These are phyloP conservation scores for Lachnellula cervina DNA, from an alignment of 2,329 filamentous ascomycete species.

Conservation along the genomic window DNA sequence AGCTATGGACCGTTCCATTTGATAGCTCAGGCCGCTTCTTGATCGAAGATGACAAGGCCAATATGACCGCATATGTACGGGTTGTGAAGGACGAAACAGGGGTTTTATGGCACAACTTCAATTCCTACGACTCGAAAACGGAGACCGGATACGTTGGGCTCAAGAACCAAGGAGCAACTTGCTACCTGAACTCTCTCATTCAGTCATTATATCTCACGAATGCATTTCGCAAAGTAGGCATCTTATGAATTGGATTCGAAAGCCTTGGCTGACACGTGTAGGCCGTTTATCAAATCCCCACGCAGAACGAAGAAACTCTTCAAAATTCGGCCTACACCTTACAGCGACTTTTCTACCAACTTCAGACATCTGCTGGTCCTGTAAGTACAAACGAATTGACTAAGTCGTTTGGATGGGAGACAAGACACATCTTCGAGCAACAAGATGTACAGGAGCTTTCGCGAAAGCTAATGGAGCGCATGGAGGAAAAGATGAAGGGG, in stretches of 20 bases:
- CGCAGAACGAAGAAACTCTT: slow-evolving; percentile 73
- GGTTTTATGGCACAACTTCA: slow-evolving; percentile 85
- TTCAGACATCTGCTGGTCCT: slow-evolving; percentile 79
- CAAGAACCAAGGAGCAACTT: slow-evolving; percentile 93
- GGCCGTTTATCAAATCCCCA: slow-evolving; percentile 97
- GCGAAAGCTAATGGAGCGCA: slow-evolving; percentile 91
- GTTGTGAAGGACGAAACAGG: slow-evolving; percentile 84
- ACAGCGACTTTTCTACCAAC: slow-evolving; percentile 88
- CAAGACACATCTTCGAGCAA: slow-evolving; percentile 95
- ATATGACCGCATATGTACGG: slow-evolving; percentile 77
- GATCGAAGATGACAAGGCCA: slow-evolving; percentile 70
- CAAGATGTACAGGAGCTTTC: slow-evolving; percentile 98
- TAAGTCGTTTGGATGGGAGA: slow-evolving; percentile 97
- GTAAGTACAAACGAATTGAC: slow-evolving; percentile 92
- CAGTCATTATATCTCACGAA: slow-evolving; percentile 87
- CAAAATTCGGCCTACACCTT: slow-evolving; percentile 89
- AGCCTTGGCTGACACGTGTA: slow-evolving; percentile 33
- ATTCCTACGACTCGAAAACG: slow-evolving; percentile 98
- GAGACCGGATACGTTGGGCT: slow-evolving; percentile 96
- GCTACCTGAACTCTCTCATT: slow-evolving; percentile 79
- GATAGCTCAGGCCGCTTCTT: slow-evolving; percentile 65
- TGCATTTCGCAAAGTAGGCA: slow-evolving; percentile 77
- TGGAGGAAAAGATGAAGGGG: slow-evolving; percentile 98
- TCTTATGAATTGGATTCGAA: background rate
- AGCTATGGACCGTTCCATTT: slow-evolving; percentile 75